Conservation (phyloP, 208 protist species). For the Leishmania tropica region DNA sequence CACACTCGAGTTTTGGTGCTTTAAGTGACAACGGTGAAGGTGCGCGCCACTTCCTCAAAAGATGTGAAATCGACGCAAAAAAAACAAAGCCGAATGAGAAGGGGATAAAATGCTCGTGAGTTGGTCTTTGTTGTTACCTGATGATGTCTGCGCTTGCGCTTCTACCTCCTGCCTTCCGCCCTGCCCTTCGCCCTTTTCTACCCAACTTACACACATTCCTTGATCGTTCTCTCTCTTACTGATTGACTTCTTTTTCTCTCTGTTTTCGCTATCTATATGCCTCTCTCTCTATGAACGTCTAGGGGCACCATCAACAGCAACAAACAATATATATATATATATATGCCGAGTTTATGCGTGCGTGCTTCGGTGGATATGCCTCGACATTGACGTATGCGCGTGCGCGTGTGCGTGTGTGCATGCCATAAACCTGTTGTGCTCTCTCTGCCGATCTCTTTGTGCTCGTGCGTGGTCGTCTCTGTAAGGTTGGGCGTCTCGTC, state of each 20-base stretch:
- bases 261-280: not conserved
- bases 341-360: not conserved
- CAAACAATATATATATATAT: too few species aligned
- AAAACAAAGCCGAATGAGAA: not conserved
- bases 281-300: not conserved
- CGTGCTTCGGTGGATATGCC: not conserved
- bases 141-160: not conserved
- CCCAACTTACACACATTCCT: not conserved
- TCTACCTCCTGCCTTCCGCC: not conserved
- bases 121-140: not conserved
- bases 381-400: not conserved
- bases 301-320: not conserved
- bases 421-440: too few species aligned
- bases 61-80: not conserved
- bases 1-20: not conserved
- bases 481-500: conserved; percentile 4
- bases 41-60: not conserved
- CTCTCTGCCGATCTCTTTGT: conserved; percentile 2
- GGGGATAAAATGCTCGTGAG: not conserved
- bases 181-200: not conserved
- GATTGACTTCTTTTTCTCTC: not conserved
- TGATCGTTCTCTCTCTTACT: not conserved
- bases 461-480: not conserved
- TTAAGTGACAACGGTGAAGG: not conserved
- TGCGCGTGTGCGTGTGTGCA: not conserved